These are phyloP conservation scores for Yarrowia sp. DNA, from an alignment of 805 yeast species.

Conservation along the genomic window DNA sequence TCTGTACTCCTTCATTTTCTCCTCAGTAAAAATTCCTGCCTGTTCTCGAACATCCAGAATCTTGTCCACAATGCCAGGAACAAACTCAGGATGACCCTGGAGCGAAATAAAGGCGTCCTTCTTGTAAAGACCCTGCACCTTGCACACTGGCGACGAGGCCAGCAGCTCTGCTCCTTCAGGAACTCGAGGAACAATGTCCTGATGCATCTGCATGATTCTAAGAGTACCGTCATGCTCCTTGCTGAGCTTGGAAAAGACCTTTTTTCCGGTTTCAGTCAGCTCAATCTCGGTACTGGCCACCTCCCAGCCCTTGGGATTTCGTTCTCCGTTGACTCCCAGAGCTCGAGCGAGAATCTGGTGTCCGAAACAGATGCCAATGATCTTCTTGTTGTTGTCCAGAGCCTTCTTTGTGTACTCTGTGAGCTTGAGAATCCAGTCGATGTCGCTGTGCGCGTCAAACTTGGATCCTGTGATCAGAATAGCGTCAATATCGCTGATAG, in stretches of 20 bases:
- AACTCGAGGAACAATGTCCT: slow-evolving; percentile 50
- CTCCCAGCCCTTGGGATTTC: slow-evolving; percentile 70
- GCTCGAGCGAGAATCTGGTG: slow-evolving; percentile 75
- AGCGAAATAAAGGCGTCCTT: slow-evolving; percentile 55
- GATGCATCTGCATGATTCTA: slow-evolving; percentile 54
- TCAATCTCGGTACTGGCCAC: slow-evolving; percentile 54
- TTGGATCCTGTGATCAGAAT: slow-evolving; percentile 42
- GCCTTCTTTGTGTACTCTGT: slow-evolving; percentile 32
- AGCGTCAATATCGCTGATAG: slow-evolving; percentile 33
- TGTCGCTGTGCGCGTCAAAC: slow-evolving; percentile 37
- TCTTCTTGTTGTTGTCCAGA: slow-evolving; percentile 28
- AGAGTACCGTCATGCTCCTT: slow-evolving; percentile 34
- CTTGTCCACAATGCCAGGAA: slow-evolving; percentile 35
- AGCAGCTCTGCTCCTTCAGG: slow-evolving; percentile 43
- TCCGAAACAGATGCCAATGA: slow-evolving; percentile 71
- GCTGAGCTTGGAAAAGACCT: slow-evolving; percentile 37
- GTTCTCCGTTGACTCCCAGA: slow-evolving; percentile 56
- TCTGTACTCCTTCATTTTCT: slow-evolving; percentile 29
- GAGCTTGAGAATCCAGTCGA: slow-evolving; percentile 39
- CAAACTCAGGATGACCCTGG: slow-evolving; percentile 91
- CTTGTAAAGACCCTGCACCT: slow-evolving; percentile 63
- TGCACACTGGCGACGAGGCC: slow-evolving; percentile 56
- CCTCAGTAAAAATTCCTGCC: neutral
- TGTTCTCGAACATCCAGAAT: slow-evolving; percentile 28
- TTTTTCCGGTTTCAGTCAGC: slow-evolving; percentile 45